A percentile compares a stretch with the other conserved stretches of the same genome.
Evolutionary conservation across 192 early-diverging fungal species (phyloP).

Genomic region (Coemansia sp.): DNA sequence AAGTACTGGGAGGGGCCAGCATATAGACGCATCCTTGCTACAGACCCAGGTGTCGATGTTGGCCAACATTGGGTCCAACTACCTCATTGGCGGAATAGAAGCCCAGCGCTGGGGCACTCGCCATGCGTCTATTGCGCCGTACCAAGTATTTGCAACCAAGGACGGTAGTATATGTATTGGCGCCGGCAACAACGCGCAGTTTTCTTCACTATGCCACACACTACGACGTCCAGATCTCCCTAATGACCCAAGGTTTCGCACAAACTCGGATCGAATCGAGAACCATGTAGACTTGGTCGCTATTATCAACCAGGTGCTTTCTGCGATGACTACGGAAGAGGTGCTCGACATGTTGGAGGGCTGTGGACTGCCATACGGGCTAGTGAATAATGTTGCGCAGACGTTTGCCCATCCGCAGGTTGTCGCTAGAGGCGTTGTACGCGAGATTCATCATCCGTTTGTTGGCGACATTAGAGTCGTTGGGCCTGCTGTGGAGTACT

Average conservation of each 20-base stretch:
- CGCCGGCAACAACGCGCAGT: slow-evolving; percentile 89
- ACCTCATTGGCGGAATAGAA: slow-evolving; percentile 81
- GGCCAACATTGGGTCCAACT: slow-evolving; percentile 89
- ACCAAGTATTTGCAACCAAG: slow-evolving; percentile 78
- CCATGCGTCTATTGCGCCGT: slow-evolving; percentile 93
- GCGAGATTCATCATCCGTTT: slow-evolving; percentile 80
- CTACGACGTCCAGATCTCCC: slow-evolving; percentile 59
- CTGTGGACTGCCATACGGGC: slow-evolving; percentile 79
- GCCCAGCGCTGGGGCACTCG: slow-evolving; percentile 84
- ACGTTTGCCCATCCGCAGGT: slow-evolving; percentile 82
- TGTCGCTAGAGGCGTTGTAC: slow-evolving; percentile 69
- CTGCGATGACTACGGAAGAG: slow-evolving; percentile 55
- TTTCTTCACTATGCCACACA: slow-evolving; percentile 63
- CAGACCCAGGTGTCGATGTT: slow-evolving; percentile 87
- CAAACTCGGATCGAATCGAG: slow-evolving; percentile 75
- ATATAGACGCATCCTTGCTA: slow-evolving; percentile 86
- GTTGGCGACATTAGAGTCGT: slow-evolving; percentile 79
- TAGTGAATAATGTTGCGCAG: slow-evolving; percentile 75
- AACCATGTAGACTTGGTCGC: slow-evolving; percentile 68
- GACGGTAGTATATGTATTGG: slow-evolving; percentile 88
- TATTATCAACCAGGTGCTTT: slow-evolving; percentile 61
- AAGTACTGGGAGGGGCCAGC: slow-evolving; percentile 73
- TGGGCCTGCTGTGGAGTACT: slow-evolving; percentile 79
- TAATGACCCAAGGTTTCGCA: slow-evolving; percentile 58
- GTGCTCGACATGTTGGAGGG: slow-evolving; percentile 70